Evolutionary conservation across 2,329 filamentous ascomycete species (phyloP).

Genomic region (Onygena corvina): DNA sequence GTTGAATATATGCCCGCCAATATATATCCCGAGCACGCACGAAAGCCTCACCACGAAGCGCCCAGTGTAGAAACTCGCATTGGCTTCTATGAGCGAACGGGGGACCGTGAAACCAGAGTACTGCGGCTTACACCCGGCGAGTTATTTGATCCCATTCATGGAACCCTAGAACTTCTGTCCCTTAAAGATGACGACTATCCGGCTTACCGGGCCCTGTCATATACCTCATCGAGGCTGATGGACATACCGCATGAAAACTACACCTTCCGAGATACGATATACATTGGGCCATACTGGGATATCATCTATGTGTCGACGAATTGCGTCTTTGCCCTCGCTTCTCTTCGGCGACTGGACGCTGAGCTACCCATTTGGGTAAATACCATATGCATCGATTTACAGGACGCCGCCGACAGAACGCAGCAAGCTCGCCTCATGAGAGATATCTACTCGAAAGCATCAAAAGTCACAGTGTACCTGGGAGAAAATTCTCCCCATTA

Average conservation of each 20-base stretch:
- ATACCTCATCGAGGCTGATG: slow-evolving; percentile 7
- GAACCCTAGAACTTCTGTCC: neutral
- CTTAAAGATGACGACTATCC: neutral
- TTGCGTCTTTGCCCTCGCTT: slow-evolving; percentile 3
- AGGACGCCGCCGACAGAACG: slow-evolving; percentile 10
- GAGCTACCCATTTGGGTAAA: slow-evolving; percentile 14
- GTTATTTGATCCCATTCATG: neutral
- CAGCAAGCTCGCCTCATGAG: slow-evolving; percentile 14
- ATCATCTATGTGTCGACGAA: slow-evolving; percentile 8
- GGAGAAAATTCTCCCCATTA: neutral
- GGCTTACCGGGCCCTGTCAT: slow-evolving; percentile 11
- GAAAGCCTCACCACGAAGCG: neutral
- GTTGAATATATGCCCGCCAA: neutral
- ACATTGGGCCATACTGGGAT: slow-evolving; percentile 1
- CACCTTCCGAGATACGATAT: no score
- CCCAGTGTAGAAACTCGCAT: neutral
- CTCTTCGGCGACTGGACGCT: neutral
- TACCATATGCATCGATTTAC: slow-evolving; percentile 15
- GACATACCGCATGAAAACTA: neutral
- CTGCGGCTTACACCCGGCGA: neutral
- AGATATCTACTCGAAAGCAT: slow-evolving; percentile 12
- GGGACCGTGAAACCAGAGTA: neutral
- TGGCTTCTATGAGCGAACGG: neutral
- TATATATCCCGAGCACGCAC: neutral
- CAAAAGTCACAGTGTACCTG: neutral